These are phyloP conservation scores for Podaxis mareebaensis DNA, from an alignment of 768 basidiomycete species.

Conservation along the genomic window DNA sequence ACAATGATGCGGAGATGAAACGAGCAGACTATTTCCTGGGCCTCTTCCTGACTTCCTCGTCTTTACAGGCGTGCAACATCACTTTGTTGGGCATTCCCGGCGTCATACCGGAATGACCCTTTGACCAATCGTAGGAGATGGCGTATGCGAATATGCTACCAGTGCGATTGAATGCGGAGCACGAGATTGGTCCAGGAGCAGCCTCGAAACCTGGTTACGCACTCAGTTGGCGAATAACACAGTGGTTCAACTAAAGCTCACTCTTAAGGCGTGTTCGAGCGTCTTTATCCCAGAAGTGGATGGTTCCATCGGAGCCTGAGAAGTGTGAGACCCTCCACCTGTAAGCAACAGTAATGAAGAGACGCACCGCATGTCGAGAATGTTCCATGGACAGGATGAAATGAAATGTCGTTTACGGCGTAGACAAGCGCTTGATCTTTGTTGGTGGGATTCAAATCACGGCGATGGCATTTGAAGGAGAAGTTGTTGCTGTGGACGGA, in stretches of 20 bases:
- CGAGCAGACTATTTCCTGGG: conserved; percentile 37
- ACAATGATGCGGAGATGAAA: conserved; percentile 6
- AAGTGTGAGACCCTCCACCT: background rate
- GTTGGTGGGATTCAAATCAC: conserved; percentile 51
- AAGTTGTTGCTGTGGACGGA: conserved; percentile 62
- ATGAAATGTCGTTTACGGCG: conserved; percentile 83
- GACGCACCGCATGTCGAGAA: conserved; percentile 75
- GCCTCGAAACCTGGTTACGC: conserved; percentile 63
- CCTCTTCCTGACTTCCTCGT: conserved; percentile 81
- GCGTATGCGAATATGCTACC: conserved; percentile 92
- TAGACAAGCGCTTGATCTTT: conserved; percentile 75
- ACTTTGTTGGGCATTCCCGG: conserved; percentile 72
- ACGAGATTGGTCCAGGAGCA: conserved; percentile 72
- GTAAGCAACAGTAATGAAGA: conserved; percentile 23
- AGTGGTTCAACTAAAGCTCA: conserved; percentile 33
- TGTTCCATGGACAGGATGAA: conserved; percentile 83
- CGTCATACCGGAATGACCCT: conserved; percentile 86
- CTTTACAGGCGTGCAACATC: conserved; percentile 83
- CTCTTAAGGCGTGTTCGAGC: conserved; percentile 90
- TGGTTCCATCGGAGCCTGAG: conserved; percentile 77
- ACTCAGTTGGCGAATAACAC: background rate
- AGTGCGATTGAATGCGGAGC: conserved; percentile 83
- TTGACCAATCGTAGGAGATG: conserved; percentile 92
- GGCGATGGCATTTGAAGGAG: conserved; percentile 84
- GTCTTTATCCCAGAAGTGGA: conserved; percentile 96